Evolutionary conservation across 2,329 filamentous ascomycete species (phyloP).

Genomic region (Dactylella cylindrospora): DNA sequence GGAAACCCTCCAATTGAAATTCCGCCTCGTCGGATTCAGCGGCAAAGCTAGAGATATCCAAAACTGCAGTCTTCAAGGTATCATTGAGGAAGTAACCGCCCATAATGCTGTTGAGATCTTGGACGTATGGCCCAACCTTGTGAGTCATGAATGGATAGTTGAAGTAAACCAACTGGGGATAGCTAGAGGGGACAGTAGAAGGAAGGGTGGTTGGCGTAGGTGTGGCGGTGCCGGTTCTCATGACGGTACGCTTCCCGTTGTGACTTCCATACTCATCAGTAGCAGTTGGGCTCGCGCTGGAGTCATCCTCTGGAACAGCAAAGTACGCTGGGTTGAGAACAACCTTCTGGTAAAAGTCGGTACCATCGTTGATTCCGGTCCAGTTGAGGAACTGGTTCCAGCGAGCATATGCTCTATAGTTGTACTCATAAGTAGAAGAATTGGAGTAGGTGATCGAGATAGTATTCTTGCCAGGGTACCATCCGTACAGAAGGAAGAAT

Average conservation of each 20-base stretch:
- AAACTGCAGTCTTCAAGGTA: conserved; percentile 18
- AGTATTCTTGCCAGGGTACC: conserved; percentile 36
- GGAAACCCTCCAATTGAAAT: conserved; percentile 11
- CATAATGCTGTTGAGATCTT: conserved; percentile 28
- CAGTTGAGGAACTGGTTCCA: conserved; percentile 26
- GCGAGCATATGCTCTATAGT: conserved; percentile 14
- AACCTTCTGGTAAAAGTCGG: conserved; percentile 24
- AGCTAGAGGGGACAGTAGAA: not conserved
- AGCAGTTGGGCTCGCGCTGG: not conserved
- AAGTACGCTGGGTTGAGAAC: conserved; percentile 28
- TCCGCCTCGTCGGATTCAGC: conserved; percentile 20
- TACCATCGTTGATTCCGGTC: conserved; percentile 27
- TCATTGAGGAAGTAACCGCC: conserved; percentile 41
- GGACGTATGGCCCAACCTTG: conserved; percentile 24
- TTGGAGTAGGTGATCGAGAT: conserved; percentile 36
- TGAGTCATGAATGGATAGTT: conserved; percentile 33
- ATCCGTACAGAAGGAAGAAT: conserved; percentile 20
- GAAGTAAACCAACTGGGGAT: conserved; percentile 17
- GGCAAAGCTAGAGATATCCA: conserved; percentile 35
- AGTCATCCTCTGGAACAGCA: not conserved
- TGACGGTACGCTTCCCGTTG: no score
- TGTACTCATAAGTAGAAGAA: conserved; percentile 15
- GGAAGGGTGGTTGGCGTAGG: not conserved
- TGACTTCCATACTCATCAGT: not conserved
- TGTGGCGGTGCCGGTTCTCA: not conserved